Conservation (phyloP, 192 early-diverging fungal species). For the Mortierella claussenii region DNA sequence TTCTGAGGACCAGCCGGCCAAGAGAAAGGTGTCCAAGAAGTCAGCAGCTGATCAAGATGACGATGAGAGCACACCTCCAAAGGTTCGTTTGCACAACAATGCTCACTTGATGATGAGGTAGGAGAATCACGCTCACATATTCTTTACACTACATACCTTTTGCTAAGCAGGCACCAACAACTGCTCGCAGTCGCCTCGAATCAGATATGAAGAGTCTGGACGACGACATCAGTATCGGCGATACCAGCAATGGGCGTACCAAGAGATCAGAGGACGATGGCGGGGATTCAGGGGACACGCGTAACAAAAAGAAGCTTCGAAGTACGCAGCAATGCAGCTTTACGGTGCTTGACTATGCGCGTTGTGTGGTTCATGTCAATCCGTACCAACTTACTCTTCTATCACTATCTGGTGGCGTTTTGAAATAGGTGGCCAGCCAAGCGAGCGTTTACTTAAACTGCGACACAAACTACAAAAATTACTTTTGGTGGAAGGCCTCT, state of each 20-base stretch:
- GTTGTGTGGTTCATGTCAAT: no score
- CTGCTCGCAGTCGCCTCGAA: constrained; percentile 24
- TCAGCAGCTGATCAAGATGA: constrained; percentile 3
- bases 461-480: constrained; percentile 56
- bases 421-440: constrained; percentile 33
- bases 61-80: no score
- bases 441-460: constrained; percentile 41
- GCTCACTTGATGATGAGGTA: no score
- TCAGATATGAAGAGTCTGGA: constrained; percentile 35
- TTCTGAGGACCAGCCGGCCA: constrained; percentile 21
- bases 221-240: constrained; percentile 15
- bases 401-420: background rate
- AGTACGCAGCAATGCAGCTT: constrained; percentile 13
- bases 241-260: constrained; percentile 15
- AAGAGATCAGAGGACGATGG: constrained; percentile 28
- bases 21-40: constrained; percentile 18
- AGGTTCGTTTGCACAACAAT: no score
- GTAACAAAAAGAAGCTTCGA: constrained; percentile 29
- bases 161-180: background rate
- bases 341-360: no score
- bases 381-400: no score
- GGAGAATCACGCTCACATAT: no score
- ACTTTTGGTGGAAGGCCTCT: constrained; percentile 40
- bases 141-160: no score
- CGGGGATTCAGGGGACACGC: constrained; percentile 16